Conservation (phyloP, 2,329 filamentous ascomycete species). For the Aureobasidium melanogenum region DNA sequence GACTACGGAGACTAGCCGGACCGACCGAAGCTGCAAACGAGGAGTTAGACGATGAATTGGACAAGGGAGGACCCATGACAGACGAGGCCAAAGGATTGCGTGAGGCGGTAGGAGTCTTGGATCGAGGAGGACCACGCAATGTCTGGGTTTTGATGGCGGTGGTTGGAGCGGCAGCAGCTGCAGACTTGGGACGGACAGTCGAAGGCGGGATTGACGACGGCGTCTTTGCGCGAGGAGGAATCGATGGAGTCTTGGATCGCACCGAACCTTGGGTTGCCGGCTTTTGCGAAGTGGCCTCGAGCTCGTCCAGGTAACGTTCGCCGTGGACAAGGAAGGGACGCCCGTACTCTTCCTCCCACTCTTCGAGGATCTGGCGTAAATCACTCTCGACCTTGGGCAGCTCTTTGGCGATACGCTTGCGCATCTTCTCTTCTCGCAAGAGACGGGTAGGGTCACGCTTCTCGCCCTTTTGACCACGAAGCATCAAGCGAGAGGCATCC, state of each 20-base stretch:
- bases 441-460: constrained; percentile 90
- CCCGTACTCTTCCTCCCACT: constrained; percentile 90
- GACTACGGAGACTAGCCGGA: constrained; percentile 38
- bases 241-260: constrained; percentile 62
- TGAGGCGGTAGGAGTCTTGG: constrained; percentile 32
- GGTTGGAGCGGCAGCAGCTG: constrained; percentile 27
- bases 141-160: constrained; percentile 2
- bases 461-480: constrained; percentile 85
- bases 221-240: constrained; percentile 12
- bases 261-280: constrained; percentile 26
- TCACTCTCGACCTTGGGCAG: constrained; percentile 83
- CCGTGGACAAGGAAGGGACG: constrained; percentile 89
- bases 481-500: constrained; percentile 87
- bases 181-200: constrained; percentile 20
- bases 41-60: constrained; percentile 25
- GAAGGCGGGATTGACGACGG: not conserved
- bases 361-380: constrained; percentile 69
- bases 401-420: constrained; percentile 93
- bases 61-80: constrained; percentile 16
- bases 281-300: constrained; percentile 54
- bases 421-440: constrained; percentile 94
- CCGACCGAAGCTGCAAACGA: constrained; percentile 29
- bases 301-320: constrained; percentile 76
- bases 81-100: constrained; percentile 21
- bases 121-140: constrained; percentile 20